Percentiles rank a stretch among this genome's conserved stretches.
These are phyloP conservation scores for Urochloa ruziziensis DNA, from an alignment of 176 grass and related monocot species.

Conservation along the genomic window DNA sequence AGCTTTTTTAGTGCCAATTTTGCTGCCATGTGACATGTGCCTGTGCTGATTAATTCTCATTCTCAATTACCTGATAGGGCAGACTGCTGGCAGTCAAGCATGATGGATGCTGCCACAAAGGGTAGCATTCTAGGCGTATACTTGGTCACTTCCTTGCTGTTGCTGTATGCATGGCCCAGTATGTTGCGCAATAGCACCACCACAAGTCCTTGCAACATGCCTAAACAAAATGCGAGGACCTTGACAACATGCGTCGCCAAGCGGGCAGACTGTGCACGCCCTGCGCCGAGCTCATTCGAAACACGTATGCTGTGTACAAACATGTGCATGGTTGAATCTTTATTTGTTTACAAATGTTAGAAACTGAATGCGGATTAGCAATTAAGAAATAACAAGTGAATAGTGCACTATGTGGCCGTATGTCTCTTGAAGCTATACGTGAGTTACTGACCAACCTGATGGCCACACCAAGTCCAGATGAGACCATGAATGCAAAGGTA, in stretches of 20 bases:
- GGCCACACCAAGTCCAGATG: conserved; percentile 49
- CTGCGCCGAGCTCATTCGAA: conserved; percentile 65
- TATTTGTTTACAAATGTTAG: too few species aligned
- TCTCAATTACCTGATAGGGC: conserved; percentile 52
- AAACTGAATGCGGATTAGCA: too few species aligned
- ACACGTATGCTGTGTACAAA: conserved; percentile 38
- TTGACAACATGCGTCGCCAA: conserved; percentile 29
- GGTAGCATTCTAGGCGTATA: conserved; percentile 43
- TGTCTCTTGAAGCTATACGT: too few species aligned
- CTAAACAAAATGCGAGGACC: conserved; percentile 5
- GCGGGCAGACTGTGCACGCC: conserved; percentile 7
- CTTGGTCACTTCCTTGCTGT: conserved; percentile 37
- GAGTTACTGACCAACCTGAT: conserved; percentile 35
- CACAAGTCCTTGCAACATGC: conserved; percentile 17
- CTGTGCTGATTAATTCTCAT: neutral
- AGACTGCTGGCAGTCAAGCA: conserved; percentile 49
- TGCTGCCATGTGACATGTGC: too few species aligned
- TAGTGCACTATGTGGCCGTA: too few species aligned
- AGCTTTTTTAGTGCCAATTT: too few species aligned
- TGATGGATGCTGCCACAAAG: conserved; percentile 38
- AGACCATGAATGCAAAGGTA: conserved; percentile 40
- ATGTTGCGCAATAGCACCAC: conserved; percentile 36
- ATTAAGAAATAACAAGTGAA: too few species aligned
- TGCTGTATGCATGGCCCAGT: conserved; percentile 53
- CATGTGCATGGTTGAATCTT: neutral